Conservation (phyloP, 805 yeast genomes). For the Candida chauliodis region DNA sequence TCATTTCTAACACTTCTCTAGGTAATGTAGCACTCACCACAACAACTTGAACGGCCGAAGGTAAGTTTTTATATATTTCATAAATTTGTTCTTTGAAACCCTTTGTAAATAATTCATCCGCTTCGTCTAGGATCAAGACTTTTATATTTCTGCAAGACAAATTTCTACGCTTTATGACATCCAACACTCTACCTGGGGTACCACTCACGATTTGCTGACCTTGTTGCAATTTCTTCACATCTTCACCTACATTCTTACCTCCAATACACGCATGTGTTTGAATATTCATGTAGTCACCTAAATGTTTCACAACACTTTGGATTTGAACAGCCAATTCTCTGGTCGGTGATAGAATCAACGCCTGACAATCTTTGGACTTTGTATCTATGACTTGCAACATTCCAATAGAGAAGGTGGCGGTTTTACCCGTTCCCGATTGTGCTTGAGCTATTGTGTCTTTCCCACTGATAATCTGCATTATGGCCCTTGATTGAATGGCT, state of each 20-base stretch:
- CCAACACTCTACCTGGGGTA: slow-evolving; percentile 94
- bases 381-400: slow-evolving; percentile 84
- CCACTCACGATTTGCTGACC: slow-evolving; percentile 95
- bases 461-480: slow-evolving; percentile 89
- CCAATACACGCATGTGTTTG: slow-evolving; percentile 92
- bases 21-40: slow-evolving; percentile 95
- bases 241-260: slow-evolving; percentile 81
- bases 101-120: slow-evolving; percentile 88
- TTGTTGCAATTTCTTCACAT: slow-evolving; percentile 65
- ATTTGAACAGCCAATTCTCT: slow-evolving; percentile 95
- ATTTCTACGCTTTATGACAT: slow-evolving; percentile 82
- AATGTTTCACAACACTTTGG: slow-evolving; percentile 77
- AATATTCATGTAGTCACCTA: slow-evolving; percentile 86
- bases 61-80: slow-evolving; percentile 82
- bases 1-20: slow-evolving; percentile 84
- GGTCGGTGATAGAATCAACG: slow-evolving; percentile 89
- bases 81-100: slow-evolving; percentile 96
- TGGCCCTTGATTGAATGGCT: slow-evolving; percentile 97
- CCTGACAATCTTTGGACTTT: slow-evolving; percentile 73
- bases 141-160: slow-evolving; percentile 73
- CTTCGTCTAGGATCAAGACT: slow-evolving; percentile 92
- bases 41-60: slow-evolving; percentile 86
- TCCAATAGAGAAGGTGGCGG: slow-evolving; percentile 96
- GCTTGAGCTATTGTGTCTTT: slow-evolving; percentile 98
- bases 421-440: slow-evolving; percentile 98